Percentiles rank a stretch among this genome's conserved stretches.
Conservation (phyloP, 768 basidiomycete species). For the Holtermannia corniformis region DNA sequence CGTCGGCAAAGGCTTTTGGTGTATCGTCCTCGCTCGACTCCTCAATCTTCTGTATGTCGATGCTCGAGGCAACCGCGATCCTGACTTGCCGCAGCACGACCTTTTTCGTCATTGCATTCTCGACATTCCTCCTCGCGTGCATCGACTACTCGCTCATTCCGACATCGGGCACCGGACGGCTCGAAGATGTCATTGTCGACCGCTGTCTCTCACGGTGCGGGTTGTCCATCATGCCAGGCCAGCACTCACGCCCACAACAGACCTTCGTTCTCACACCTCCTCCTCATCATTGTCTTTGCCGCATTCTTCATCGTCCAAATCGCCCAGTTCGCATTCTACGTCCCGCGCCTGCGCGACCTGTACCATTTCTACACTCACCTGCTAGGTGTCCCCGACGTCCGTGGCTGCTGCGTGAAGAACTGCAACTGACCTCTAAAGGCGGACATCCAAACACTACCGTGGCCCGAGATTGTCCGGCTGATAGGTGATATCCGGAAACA, state of each 20-base stretch:
- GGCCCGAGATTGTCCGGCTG: constrained; percentile 86
- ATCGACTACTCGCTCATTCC: constrained; percentile 79
- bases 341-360: constrained; percentile 80
- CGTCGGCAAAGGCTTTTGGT: constrained; percentile 90
- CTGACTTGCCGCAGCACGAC: constrained; percentile 58
- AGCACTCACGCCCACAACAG: constrained; percentile 10
- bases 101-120: constrained; percentile 96
- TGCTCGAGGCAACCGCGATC: background rate
- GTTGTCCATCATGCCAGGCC: background rate
- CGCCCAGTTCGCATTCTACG: constrained; percentile 61
- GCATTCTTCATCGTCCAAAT: constrained; percentile 85
- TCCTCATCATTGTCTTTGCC: constrained; percentile 53
- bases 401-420: constrained; percentile 14
- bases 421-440: constrained; percentile 48
- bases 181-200: constrained; percentile 72
- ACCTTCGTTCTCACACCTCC: constrained; percentile 30
- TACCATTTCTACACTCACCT: constrained; percentile 92
- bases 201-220: constrained; percentile 73
- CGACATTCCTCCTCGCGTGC: constrained; percentile 89
- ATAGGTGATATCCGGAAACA: constrained; percentile 83
- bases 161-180: constrained; percentile 50
- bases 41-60: constrained; percentile 84
- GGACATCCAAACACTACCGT: constrained; percentile 95
- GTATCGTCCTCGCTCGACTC: constrained; percentile 78
- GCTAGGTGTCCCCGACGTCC: constrained; percentile 86